These are phyloP conservation scores for Monosporascus sp. DNA, from an alignment of 2,329 filamentous ascomycete species.

Conservation along the genomic window DNA sequence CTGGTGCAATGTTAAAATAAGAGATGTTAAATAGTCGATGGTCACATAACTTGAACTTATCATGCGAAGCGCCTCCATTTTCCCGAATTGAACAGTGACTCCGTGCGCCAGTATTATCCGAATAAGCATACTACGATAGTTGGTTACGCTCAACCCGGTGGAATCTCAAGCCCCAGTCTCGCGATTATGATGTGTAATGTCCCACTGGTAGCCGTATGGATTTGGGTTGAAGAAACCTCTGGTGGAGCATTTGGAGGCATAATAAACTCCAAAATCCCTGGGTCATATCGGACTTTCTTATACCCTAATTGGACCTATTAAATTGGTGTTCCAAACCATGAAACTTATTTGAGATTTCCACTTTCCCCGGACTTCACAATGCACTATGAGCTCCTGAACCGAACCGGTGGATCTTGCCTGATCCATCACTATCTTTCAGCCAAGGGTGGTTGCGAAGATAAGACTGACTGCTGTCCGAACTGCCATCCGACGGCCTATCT, in stretches of 20 bases:
- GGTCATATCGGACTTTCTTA: not conserved
- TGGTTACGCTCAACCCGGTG: no score
- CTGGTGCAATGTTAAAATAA: not conserved
- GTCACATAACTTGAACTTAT: no score
- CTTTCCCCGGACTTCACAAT: conserved; percentile 1
- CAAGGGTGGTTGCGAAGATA: not conserved
- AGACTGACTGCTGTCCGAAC: not conserved
- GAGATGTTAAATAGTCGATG: not conserved
- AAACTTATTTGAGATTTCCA: not conserved
- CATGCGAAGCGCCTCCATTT: no score
- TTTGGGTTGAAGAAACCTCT: not conserved
- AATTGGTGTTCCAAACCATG: not conserved
- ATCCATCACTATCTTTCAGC: conserved; percentile 1
- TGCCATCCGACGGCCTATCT: not conserved
- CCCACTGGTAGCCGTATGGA: not conserved
- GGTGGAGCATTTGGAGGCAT: not conserved
- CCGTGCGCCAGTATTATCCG: no score
- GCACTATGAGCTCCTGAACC: not conserved
- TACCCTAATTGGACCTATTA: not conserved
- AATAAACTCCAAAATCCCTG: not conserved
- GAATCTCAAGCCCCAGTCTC: not conserved
- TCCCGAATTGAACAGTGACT: no score
- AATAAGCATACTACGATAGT: no score
- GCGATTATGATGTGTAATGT: not conserved
- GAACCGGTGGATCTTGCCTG: not conserved